These are phyloP conservation scores for Starmerella riodocensis DNA, from an alignment of 805 yeast species.

Conservation along the genomic window DNA sequence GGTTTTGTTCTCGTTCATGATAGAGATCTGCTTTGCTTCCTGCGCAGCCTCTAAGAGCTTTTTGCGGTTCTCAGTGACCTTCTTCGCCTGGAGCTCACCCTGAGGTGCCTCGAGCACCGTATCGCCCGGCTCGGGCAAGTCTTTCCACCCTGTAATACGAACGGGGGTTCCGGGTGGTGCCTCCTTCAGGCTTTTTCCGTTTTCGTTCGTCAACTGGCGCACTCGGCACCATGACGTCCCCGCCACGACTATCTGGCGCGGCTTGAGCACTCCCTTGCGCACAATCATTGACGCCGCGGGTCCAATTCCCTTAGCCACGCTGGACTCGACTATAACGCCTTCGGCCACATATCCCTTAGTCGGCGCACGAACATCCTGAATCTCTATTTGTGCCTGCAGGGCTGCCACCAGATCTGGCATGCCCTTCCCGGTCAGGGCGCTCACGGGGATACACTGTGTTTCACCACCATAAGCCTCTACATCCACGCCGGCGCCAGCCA, in stretches of 20 bases:
- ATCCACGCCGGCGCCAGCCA: slow-evolving; percentile 63
- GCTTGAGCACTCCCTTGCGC: slow-evolving; percentile 58
- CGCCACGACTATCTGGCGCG: slow-evolving; percentile 66
- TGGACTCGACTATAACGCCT: slow-evolving; percentile 84
- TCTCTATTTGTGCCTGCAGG: slow-evolving; percentile 68
- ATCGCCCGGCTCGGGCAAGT: slow-evolving; percentile 83
- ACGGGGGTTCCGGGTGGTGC: slow-evolving; percentile 87
- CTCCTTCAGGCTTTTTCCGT: slow-evolving; percentile 43
- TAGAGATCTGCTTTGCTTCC: slow-evolving; percentile 53
- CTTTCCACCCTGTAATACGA: slow-evolving; percentile 89
- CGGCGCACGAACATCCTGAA: slow-evolving; percentile 59
- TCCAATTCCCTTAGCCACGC: slow-evolving; percentile 70
- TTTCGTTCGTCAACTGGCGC: slow-evolving; percentile 60
- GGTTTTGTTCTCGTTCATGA: slow-evolving; percentile 53
- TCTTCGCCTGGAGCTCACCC: slow-evolving; percentile 60
- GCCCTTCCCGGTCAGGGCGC: slow-evolving; percentile 80
- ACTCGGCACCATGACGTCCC: slow-evolving; percentile 82
- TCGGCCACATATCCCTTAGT: slow-evolving; percentile 38
- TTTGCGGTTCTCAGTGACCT: slow-evolving; percentile 52
- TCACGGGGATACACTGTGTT: slow-evolving; percentile 72
- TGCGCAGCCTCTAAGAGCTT: slow-evolving; percentile 40
- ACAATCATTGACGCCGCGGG: slow-evolving; percentile 74
- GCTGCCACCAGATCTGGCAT: slow-evolving; percentile 87
- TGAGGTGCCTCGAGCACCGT: slow-evolving; percentile 55
- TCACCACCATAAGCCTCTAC: slow-evolving; percentile 94